Evolutionary conservation across 2,329 filamentous ascomycete species (phyloP), one percentile per base, ranked within the genome.

Genomic region (Penicillium verrucosum): DNA sequence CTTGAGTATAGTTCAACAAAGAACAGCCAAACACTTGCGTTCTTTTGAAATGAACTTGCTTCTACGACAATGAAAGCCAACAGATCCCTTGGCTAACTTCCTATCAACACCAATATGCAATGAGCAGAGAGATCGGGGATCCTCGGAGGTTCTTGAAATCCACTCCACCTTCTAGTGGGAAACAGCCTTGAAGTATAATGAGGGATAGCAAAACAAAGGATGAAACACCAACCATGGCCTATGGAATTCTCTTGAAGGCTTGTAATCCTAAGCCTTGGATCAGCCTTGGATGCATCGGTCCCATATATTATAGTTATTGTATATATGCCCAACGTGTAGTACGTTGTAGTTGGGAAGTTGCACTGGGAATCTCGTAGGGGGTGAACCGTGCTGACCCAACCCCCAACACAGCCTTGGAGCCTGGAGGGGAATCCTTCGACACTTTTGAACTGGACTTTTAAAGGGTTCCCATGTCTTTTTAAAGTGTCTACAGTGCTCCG

Each of bases 401-500:
- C 23, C 64, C 64, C 63, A 16, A 57, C 57, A 14, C 23, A 45
- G 42, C 29, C 29, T 10, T 37, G 34, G 34, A 37, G 34, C 42
- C 27, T 47, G 30, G 14, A 23, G 29, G n/a, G 29, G n/a, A 46
- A 29, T 43, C 44, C 25, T 46, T 54, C 21, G 42, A 36, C 14
- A n/a, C 18, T 23, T 8, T 23, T 34, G 4, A 12, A 34, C 44
- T 16, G 18, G 14, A 36, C 14, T 12, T 25, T 36, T 25, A 11
- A 25, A 25, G 23, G 18, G 10, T 34, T 36, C 21, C n/a, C 42
- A 45, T 37, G 46, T 29, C 56, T 52, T 37, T 32, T 14, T 25
- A 5, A 18, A 11, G n/a, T 38, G 41, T 6, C 11, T 41, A 12
- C 27, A 27, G 10, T n/a, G 10, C 10, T 29, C 38, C 41, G 16